phyloP scores from a whole-genome alignment of 2,329 filamentous ascomycete species.

The Aspergillus nomiae region DNA sequence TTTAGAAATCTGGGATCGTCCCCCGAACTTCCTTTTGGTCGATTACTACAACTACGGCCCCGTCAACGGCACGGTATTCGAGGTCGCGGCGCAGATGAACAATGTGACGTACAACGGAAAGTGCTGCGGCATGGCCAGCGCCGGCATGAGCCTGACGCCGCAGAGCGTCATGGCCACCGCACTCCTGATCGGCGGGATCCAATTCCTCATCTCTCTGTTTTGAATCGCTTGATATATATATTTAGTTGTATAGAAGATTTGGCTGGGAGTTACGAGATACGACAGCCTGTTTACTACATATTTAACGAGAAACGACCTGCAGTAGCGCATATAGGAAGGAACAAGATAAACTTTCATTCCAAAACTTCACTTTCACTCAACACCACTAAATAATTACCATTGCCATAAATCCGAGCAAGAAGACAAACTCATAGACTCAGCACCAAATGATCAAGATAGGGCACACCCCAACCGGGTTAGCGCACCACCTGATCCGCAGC shows the following conservation, averaged over 20 bases:
- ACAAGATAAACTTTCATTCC: not conserved
- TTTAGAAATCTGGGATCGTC: constrained; percentile 56
- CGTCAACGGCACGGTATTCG: constrained; percentile 73
- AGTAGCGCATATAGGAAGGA: not conserved
- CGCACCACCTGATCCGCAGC: constrained; percentile 5
- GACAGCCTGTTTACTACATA: not conserved
- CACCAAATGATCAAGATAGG: not conserved
- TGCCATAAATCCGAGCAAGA: no score
- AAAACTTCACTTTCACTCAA: not conserved
- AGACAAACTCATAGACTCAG: no score
- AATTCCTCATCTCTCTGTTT: constrained; percentile 26
- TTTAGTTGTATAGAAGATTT: constrained; percentile 3
- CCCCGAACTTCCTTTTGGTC: constrained; percentile 78
- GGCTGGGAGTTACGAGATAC: not conserved
- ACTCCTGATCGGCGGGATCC: constrained; percentile 25
- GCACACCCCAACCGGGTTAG: constrained; percentile 8
- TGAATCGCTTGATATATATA: constrained; percentile 22
- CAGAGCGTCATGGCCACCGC: constrained; percentile 23
- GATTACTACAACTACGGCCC: constrained; percentile 79
- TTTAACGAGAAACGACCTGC: not conserved
- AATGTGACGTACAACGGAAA: constrained; percentile 66
- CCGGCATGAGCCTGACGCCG: constrained; percentile 24
- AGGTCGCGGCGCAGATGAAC: constrained; percentile 70
- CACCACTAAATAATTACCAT: no score
- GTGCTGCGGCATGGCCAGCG: constrained; percentile 41